Evolutionary conservation across 345 rosid genomes (phyloP).

Genomic region (Ceriops zippeliana): DNA sequence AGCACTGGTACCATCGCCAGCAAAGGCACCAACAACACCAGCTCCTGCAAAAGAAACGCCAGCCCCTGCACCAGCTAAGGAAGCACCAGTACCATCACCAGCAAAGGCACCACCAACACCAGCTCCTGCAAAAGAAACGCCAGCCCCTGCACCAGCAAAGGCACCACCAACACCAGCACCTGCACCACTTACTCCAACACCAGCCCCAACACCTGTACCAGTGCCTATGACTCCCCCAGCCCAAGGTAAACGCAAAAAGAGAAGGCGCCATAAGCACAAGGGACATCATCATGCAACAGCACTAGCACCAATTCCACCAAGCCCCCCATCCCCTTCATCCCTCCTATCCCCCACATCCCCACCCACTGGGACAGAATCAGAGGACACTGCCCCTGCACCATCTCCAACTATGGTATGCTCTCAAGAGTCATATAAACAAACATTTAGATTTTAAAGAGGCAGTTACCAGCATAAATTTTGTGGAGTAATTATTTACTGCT

Average conservation of each 20-base stretch:
- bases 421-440: neutral
- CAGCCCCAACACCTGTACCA: conserved; percentile 22
- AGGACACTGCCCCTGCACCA: conserved; percentile 75
- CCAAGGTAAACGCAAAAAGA: conserved; percentile 25
- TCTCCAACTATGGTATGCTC: conserved; percentile 49
- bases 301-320: conserved; percentile 31
- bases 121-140: conserved; percentile 28
- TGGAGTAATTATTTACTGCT: conserved; percentile 6
- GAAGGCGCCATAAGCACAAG: conserved; percentile 25
- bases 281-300: conserved; percentile 29
- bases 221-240: conserved; percentile 23
- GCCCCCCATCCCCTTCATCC: conserved; percentile 64
- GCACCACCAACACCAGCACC: conserved; percentile 41
- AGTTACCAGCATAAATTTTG: neutral
- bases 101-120: conserved; percentile 24
- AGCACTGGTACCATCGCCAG: conserved; percentile 31
- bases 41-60: conserved; percentile 16
- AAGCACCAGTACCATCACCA: conserved; percentile 23
- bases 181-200: conserved; percentile 38
- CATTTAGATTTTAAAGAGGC: conserved; percentile 4
- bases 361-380: conserved; percentile 42
- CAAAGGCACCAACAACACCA: conserved; percentile 27
- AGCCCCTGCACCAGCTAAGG: neutral
- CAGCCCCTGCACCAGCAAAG: conserved; percentile 26
- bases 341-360: conserved; percentile 82